Evolutionary conservation across 2,329 filamentous ascomycete genomes (phyloP).

Genomic region (Talaromyces piceae): DNA sequence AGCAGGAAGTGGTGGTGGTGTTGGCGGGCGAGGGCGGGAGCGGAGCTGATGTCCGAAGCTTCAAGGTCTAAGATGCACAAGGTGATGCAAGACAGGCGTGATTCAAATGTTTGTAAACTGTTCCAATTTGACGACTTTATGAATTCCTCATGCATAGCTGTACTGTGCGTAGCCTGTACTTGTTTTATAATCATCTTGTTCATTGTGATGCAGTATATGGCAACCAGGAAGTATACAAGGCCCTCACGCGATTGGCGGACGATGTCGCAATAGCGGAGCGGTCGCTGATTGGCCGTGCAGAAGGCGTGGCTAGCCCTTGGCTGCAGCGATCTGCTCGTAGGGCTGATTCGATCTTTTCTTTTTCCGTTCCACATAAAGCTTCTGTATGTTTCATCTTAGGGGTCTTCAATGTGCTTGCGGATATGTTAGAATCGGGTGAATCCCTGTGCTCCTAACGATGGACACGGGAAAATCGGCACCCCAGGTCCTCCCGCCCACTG

Average conservation of each 20-base stretch:
- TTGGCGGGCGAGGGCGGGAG: neutral
- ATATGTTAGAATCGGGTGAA: neutral
- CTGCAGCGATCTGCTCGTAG: neutral
- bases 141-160: neutral
- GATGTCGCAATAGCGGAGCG: slow-evolving; percentile 12
- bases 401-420: neutral
- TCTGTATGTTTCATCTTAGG: neutral
- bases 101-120: neutral
- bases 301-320: neutral
- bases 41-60: neutral
- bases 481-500: neutral
- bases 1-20: neutral
- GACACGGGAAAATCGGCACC: neutral
- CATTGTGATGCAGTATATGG: neutral
- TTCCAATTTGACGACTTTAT: neutral
- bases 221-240: neutral
- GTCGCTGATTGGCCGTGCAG: neutral
- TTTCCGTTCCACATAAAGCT: too few relatives aligned
- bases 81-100: too few relatives aligned
- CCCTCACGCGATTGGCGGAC: slow-evolving; percentile 4
- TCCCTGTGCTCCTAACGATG: too few relatives aligned
- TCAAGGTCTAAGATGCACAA: neutral
- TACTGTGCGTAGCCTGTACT: neutral
- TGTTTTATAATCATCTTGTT: too few relatives aligned
- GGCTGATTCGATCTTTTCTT: neutral